phyloP scores from a whole-genome alignment of 2,329 filamentous ascomycete species.

The Juglanconis juglandina region DNA sequence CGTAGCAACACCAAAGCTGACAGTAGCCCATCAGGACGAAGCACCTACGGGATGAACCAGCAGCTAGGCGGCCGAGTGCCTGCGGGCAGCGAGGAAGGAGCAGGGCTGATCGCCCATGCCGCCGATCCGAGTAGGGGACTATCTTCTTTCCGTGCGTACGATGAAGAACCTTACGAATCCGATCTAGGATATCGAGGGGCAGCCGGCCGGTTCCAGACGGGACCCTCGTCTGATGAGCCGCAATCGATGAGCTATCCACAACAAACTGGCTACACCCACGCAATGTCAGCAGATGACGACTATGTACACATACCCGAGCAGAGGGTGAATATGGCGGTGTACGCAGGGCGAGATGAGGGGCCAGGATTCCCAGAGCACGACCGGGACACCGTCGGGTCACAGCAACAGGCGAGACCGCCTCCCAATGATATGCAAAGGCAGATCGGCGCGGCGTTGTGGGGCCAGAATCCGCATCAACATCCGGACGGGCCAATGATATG shows the following conservation, averaged over 20 bases:
- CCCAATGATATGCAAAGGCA: conserved; percentile 29
- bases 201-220: conserved; percentile 4
- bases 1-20: background rate
- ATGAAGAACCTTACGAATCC: conserved; percentile 20
- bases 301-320: background rate
- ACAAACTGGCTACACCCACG: background rate
- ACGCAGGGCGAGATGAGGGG: conserved; percentile 3
- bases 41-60: conserved; percentile 24
- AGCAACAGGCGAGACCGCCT: conserved; percentile 1
- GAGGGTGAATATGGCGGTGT: background rate
- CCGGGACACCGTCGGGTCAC: background rate
- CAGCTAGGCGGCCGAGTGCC: conserved; percentile 3
- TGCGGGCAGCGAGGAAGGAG: conserved; percentile 25
- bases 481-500: conserved; percentile 13
- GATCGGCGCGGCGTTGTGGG: conserved; percentile 33
- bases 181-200: conserved; percentile 18
- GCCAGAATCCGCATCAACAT: conserved; percentile 18
- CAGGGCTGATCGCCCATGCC: conserved; percentile 32
- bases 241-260: conserved; percentile 3
- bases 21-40: conserved; percentile 16
- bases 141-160: conserved; percentile 17
- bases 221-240: conserved; percentile 2
- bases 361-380: background rate
- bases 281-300: conserved; percentile 3
- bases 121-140: conserved; percentile 22